Conservation (phyloP, 768 basidiomycete species). For the Boletus speciosus region DNA sequence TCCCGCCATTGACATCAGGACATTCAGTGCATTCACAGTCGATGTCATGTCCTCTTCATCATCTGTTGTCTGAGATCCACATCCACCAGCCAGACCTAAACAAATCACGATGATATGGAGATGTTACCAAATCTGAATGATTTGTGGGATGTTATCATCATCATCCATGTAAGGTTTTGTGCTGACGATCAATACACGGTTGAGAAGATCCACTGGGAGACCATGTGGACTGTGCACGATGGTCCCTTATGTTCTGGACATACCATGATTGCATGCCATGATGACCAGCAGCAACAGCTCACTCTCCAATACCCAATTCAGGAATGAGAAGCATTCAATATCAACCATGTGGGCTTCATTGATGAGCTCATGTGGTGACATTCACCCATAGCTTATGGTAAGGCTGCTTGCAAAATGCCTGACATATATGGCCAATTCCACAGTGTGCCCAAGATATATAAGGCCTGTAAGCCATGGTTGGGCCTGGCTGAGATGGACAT, state of each 20-base stretch:
- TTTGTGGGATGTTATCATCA: conserved; percentile 64
- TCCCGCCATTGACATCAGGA: conserved; percentile 84
- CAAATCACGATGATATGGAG: not conserved
- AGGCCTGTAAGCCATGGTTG: too few relatives aligned
- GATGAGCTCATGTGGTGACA: too few relatives aligned
- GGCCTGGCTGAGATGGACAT: too few relatives aligned
- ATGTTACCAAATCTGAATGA: conserved; percentile 26
- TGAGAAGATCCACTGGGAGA: conserved; percentile 89
- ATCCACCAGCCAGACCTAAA: conserved; percentile 1
- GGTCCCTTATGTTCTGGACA: conserved; percentile 91
- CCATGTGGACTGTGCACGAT: conserved; percentile 94
- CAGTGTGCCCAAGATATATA: too few relatives aligned
- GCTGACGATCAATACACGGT: conserved; percentile 87
- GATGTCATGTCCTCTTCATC: conserved; percentile 90
- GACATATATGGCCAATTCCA: too few relatives aligned
- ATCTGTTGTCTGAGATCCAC: conserved; percentile 40
- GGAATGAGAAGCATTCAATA: too few relatives aligned
- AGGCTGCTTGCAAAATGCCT: too few relatives aligned
- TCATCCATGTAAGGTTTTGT: conserved; percentile 46
- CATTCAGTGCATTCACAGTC: conserved; percentile 62
- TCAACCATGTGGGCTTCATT: too few relatives aligned
- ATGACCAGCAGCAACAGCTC: conserved; percentile 94
- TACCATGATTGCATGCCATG: conserved; percentile 56
- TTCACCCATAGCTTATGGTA: too few relatives aligned
- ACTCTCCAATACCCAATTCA: conserved; percentile 92